Conservation (phyloP, 2,329 filamentous ascomycete species). For the Sordariomycetes sp. region DNA sequence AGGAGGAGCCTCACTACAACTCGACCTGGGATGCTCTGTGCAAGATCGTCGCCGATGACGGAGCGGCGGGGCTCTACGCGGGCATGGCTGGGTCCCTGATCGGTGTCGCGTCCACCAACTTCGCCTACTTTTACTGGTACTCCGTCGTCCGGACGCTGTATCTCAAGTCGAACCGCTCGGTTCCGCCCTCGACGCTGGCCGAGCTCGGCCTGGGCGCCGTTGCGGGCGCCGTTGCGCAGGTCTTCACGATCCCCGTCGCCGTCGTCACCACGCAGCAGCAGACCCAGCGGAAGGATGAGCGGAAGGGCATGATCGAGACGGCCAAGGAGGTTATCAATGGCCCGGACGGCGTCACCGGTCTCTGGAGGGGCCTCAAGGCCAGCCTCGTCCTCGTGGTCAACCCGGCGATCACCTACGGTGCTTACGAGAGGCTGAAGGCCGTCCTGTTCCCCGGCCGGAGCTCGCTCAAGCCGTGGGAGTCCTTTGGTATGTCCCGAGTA, state of each 20-base stretch:
- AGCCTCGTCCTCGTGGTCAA: constrained; percentile 93
- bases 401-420: constrained; percentile 93
- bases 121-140: constrained; percentile 99
- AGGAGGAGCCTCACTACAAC: constrained; percentile 58
- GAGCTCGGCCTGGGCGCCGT: constrained; percentile 79
- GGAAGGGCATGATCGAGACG: constrained; percentile 77
- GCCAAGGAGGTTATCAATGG: constrained; percentile 80
- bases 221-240: constrained; percentile 80
- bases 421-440: constrained; percentile 79
- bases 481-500: constrained; percentile 59
- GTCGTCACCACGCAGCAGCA: constrained; percentile 95
- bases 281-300: constrained; percentile 72
- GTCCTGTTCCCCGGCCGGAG: constrained; percentile 64
- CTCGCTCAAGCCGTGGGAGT: constrained; percentile 69
- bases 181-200: constrained; percentile 59
- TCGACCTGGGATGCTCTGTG: constrained; percentile 80
- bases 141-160: constrained; percentile 77
- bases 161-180: constrained; percentile 39
- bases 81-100: constrained; percentile 78
- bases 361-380: constrained; percentile 93
- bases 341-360: constrained; percentile 75
- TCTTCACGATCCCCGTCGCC: constrained; percentile 93
- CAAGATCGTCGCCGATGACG: constrained; percentile 73
- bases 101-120: constrained; percentile 93
- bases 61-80: constrained; percentile 69